Conservation (phyloP, 805 yeast species). For the Sugiyamaella boreocaroliniensis region DNA sequence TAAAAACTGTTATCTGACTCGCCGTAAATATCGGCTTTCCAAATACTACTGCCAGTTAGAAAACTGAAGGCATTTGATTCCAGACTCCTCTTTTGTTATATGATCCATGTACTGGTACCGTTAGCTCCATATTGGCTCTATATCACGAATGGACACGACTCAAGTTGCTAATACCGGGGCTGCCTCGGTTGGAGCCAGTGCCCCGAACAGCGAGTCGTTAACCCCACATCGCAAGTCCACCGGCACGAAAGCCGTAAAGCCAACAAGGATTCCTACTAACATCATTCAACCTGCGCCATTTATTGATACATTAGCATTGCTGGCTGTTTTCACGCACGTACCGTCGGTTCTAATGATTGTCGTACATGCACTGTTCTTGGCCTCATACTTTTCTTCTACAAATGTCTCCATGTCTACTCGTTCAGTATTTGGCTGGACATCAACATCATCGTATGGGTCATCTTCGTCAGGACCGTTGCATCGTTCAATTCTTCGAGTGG, state of each 20-base stretch:
- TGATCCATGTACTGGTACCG: too few species aligned
- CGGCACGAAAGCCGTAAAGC: background rate
- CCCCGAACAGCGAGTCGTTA: background rate
- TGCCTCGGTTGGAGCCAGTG: background rate
- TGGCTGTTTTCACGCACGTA: conserved; percentile 27
- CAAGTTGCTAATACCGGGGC: background rate
- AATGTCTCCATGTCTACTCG: conserved; percentile 9
- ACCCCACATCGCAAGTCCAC: conserved; percentile 1
- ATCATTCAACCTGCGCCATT: conserved; percentile 29
- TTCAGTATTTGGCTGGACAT: conserved; percentile 16
- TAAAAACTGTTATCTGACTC: too few species aligned
- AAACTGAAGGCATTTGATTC: too few species aligned
- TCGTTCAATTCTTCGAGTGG: conserved; percentile 2
- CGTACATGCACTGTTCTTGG: conserved; percentile 24
- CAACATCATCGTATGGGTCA: conserved; percentile 11
- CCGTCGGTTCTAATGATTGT: conserved; percentile 26
- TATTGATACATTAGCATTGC: conserved; percentile 31
- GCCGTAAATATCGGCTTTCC: too few species aligned
- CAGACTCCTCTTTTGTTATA: too few species aligned
- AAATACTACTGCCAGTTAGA: too few species aligned
- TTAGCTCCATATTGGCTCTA: background rate
- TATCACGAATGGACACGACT: background rate
- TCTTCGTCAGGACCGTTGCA: conserved; percentile 3
- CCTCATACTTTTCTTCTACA: conserved; percentile 15
- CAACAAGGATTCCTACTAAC: conserved; percentile 15